Percentiles rank a stretch among this genome's conserved stretches.
Evolutionary conservation across 345 rosid species (phyloP).

Genomic region (Moricandia arvensis): DNA sequence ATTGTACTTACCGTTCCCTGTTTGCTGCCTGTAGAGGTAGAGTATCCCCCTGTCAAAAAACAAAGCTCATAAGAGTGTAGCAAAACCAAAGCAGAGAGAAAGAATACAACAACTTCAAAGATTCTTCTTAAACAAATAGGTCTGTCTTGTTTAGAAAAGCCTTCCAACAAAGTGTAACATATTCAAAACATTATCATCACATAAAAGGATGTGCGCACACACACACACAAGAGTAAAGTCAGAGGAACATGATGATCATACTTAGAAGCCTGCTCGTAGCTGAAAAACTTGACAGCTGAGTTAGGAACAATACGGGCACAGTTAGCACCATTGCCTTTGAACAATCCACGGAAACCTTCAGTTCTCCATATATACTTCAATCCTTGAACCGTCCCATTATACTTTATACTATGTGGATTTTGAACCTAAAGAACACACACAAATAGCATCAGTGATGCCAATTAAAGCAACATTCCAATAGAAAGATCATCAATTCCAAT

Average conservation of each 20-base stretch:
- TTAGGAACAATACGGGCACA: constrained; percentile 64
- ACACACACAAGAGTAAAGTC: neutral
- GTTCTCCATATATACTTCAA: constrained; percentile 84
- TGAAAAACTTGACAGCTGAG: constrained; percentile 91
- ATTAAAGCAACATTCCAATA: neutral
- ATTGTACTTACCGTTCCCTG: constrained; percentile 58
- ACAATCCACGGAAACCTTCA: constrained; percentile 80
- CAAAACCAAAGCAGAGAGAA: constrained; percentile 8
- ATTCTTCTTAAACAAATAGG: too few relatives aligned
- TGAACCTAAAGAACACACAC: constrained; percentile 63
- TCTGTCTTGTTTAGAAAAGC: too few relatives aligned
- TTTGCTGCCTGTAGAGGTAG: constrained; percentile 57
- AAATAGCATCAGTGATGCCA: too few relatives aligned
- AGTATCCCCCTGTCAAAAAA: constrained; percentile 54
- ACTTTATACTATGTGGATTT: constrained; percentile 79
- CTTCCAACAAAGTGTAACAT: too few relatives aligned
- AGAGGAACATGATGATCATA: constrained; percentile 11
- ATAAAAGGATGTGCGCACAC: too few relatives aligned
- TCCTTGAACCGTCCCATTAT: constrained; percentile 84
- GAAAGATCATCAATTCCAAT: too few relatives aligned
- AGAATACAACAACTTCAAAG: neutral
- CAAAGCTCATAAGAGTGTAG: too few relatives aligned
- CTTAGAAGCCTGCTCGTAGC: constrained; percentile 95
- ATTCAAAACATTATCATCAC: neutral
- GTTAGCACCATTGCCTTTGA: constrained; percentile 45